Base-by-base conservation (phyloP, 2,329 filamentous ascomycete genomes). In the Phialophora expanda region DNA sequence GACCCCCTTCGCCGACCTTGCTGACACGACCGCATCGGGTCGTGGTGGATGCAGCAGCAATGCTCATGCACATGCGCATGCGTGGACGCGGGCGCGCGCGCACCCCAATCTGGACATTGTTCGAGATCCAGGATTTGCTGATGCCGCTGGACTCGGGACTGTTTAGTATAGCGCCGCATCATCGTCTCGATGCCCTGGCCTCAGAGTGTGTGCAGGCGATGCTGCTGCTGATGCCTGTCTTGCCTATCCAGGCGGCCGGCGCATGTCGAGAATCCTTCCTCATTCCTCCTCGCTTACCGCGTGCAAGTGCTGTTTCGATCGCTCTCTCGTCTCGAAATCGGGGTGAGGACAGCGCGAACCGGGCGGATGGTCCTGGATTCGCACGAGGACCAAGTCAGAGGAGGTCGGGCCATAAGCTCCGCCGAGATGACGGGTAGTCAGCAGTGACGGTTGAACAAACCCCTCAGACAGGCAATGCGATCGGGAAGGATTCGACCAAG, bases 221-320 rank as follows among this genome's bases (percentile, higher is more conserved):
- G 32, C 4, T 34, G 32, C 4, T 34, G 32, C 32, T 34, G 32
- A 34, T 34, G 32, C 11, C 11, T 12, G 32, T 34, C 32, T 34
- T 34, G 32, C 38, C 14, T n/a, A 30, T 46, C 38, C 6, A 32
- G 32, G 38, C 22, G 2, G 56, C 3, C 17, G 17, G 44, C 41
- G 38, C 12, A 3, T 7, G 17, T 34, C 38, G 5, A n/a, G n/a
- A n/a, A 20, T 48, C 7, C 44, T 41, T 24, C 11, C 28, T 22
- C 14, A 7, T 14, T 28, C 30, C 46, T 53, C 1, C 58, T 61
- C 58, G 58, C 46, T 61, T 61, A 61, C 58, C 58, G 58, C 46
- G 28, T 61, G 58, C 46, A 54, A 30, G 58, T 53, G 14, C 58
- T 53, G 30, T 51, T 61, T 51, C 41, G 34, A 38, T 32, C 30